These are phyloP conservation scores for Kodamaea derodonti DNA, from an alignment of 1,139 yeast genomes.

Conservation along the genomic window DNA sequence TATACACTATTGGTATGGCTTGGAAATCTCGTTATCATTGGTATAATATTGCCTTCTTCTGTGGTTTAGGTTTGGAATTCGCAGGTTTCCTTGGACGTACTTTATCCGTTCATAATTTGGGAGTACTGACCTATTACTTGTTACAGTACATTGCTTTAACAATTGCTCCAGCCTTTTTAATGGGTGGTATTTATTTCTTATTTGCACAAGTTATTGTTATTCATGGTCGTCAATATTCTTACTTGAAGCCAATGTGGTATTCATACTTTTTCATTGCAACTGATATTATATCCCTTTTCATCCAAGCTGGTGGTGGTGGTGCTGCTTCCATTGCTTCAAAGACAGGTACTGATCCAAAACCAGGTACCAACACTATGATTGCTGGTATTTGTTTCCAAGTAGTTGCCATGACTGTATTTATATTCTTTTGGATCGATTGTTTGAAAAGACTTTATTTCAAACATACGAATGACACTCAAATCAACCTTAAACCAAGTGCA, in stretches of 20 bases:
- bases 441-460: slow-evolving; percentile 42
- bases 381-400: slow-evolving; percentile 84
- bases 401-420: slow-evolving; percentile 62
- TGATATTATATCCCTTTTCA: slow-evolving; percentile 63
- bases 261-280: slow-evolving; percentile 62
- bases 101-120: slow-evolving; percentile 37
- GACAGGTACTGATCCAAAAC: slow-evolving; percentile 28
- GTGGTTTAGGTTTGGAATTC: slow-evolving; percentile 62
- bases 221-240: slow-evolving; percentile 60
- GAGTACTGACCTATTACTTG: slow-evolving; percentile 45
- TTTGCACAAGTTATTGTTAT: slow-evolving; percentile 70
- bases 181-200: slow-evolving; percentile 38
- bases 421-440: slow-evolving; percentile 54
- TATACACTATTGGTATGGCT: slow-evolving; percentile 22
- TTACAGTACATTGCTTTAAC: slow-evolving; percentile 71
- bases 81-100: slow-evolving; percentile 68
- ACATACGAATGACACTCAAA: slow-evolving; percentile 15
- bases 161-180: slow-evolving; percentile 66
- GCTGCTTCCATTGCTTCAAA: slow-evolving; percentile 58
- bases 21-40: slow-evolving; percentile 61
- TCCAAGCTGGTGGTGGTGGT: slow-evolving; percentile 86
- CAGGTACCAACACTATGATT: slow-evolving; percentile 75
- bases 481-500: slow-evolving; percentile 20
- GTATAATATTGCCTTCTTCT: slow-evolving; percentile 60
- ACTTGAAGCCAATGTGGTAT: slow-evolving; percentile 71